phyloP scores from a whole-genome alignment of 1,139 yeast species.

The Zhuliangozyma parablackwelliae region DNA sequence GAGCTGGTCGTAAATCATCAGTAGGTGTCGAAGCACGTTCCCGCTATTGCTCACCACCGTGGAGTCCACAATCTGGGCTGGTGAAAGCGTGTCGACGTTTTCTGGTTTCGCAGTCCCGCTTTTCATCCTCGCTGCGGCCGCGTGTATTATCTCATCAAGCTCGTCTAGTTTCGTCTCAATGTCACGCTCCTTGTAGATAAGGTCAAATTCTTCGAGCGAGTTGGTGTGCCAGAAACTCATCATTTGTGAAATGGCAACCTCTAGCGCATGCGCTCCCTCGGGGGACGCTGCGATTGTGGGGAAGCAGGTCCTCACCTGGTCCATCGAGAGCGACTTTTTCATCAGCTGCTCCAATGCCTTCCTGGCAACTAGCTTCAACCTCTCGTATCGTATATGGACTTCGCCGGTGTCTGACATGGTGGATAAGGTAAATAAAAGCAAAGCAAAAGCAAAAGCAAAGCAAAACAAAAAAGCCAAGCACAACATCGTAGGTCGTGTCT shows the following conservation, averaged over 20 bases:
- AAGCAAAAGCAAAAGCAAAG: too few relatives aligned
- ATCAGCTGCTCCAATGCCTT: conserved; percentile 69
- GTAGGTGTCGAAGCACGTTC: conserved; percentile 25
- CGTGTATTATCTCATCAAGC: conserved; percentile 59
- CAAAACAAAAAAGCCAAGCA: too few relatives aligned
- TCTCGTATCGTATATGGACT: conserved; percentile 44
- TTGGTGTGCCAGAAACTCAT: conserved; percentile 56
- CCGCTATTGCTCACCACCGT: conserved; percentile 20
- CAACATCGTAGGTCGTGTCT: background rate
- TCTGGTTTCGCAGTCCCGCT: conserved; percentile 18
- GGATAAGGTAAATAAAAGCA: too few relatives aligned
- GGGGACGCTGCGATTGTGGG: conserved; percentile 51
- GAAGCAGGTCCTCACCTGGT: conserved; percentile 61
- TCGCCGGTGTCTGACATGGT: conserved; percentile 1
- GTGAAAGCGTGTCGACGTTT: conserved; percentile 27
- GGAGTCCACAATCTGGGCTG: conserved; percentile 34
- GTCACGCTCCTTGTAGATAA: conserved; percentile 61
- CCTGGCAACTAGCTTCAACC: conserved; percentile 53
- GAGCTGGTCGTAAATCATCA: conserved; percentile 36
- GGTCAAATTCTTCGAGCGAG: conserved; percentile 59
- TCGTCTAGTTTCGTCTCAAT: conserved; percentile 54
- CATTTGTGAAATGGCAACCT: conserved; percentile 59
- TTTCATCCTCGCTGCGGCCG: conserved; percentile 40
- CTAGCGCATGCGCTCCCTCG: conserved; percentile 50
- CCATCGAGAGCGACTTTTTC: conserved; percentile 51